These are phyloP conservation scores for Selaginella moellendorffii DNA, from an alignment of 75 land plant genomes.

Conservation along the genomic window DNA sequence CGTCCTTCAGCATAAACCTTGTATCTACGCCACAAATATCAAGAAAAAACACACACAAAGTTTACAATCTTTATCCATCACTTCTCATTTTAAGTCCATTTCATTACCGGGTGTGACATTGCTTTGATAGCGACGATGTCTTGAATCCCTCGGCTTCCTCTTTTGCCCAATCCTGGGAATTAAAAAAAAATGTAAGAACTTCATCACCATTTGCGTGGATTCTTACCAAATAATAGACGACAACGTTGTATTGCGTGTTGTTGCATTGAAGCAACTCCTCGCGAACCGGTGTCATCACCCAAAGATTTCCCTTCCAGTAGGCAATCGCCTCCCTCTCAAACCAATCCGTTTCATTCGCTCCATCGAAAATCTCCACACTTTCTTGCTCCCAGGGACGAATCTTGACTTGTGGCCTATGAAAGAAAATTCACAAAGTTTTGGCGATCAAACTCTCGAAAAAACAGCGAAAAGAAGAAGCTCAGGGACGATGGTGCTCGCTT, in stretches of 20 bases:
- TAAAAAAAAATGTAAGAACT: neutral
- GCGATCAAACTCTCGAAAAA: neutral
- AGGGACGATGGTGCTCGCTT: conserved; percentile 1
- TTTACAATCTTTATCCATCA: neutral
- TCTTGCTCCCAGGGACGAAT: conserved; percentile 50
- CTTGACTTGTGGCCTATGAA: conserved; percentile 45
- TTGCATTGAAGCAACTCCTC: conserved; percentile 40
- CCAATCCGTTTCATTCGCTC: conserved; percentile 36
- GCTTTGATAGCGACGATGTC: conserved; percentile 48
- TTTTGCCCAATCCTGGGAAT: conserved; percentile 46
- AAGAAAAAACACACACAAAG: conserved; percentile 17
- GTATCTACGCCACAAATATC: conserved; percentile 22
- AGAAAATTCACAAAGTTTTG: neutral
- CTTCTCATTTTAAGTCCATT: neutral
- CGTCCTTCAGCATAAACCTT: conserved; percentile 68
- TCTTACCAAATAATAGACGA: neutral
- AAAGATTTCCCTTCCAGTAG: conserved; percentile 80
- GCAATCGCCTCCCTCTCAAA: conserved; percentile 23
- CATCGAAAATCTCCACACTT: conserved; percentile 28
- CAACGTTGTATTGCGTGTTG: conserved; percentile 12
- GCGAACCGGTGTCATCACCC: conserved; percentile 43
- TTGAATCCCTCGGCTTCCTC: conserved; percentile 40
- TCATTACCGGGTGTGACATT: conserved; percentile 44
- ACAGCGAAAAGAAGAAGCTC: neutral
- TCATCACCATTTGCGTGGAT: neutral